A percentile compares a stretch with the other conserved stretches of the same genome.
These are phyloP conservation scores for Corchorus capsularis DNA, from an alignment of 345 rosid species.

Conservation along the genomic window DNA sequence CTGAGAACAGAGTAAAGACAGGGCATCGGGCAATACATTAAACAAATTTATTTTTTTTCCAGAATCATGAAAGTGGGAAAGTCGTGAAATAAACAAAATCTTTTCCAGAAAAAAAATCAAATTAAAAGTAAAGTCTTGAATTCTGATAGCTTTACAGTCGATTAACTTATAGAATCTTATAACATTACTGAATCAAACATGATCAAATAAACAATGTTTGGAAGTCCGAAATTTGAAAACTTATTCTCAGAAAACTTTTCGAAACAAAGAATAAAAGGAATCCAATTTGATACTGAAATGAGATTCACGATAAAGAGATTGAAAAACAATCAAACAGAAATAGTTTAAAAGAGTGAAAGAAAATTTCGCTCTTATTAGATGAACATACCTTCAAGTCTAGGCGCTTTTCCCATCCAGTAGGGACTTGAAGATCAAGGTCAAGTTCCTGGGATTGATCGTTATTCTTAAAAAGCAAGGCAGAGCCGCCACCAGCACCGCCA, in stretches of 20 bases:
- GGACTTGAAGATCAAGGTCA: constrained; percentile 89
- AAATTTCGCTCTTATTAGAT: background rate
- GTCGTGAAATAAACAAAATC: background rate
- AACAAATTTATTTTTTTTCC: background rate
- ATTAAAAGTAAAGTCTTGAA: background rate
- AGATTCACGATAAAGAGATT: background rate
- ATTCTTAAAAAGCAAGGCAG: constrained; percentile 3
- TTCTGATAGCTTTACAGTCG: background rate
- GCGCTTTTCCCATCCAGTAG: constrained; percentile 86
- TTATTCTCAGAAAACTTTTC: background rate
- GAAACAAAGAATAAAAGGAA: background rate
- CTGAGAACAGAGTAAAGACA: background rate
- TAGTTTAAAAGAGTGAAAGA: no score
- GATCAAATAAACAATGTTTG: background rate
- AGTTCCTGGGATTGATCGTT: constrained; percentile 61
- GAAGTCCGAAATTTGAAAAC: background rate
- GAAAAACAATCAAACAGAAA: background rate
- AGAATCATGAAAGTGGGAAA: background rate
- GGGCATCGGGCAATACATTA: background rate
- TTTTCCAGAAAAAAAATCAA: background rate
- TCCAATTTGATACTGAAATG: background rate
- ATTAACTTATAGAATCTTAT: background rate
- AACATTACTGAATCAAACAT: background rate
- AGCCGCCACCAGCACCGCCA: constrained; percentile 43
- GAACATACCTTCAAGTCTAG: constrained; percentile 76